Evolutionary conservation across 257 asterid species (phyloP).

Genomic region (Solanum boliviense): DNA sequence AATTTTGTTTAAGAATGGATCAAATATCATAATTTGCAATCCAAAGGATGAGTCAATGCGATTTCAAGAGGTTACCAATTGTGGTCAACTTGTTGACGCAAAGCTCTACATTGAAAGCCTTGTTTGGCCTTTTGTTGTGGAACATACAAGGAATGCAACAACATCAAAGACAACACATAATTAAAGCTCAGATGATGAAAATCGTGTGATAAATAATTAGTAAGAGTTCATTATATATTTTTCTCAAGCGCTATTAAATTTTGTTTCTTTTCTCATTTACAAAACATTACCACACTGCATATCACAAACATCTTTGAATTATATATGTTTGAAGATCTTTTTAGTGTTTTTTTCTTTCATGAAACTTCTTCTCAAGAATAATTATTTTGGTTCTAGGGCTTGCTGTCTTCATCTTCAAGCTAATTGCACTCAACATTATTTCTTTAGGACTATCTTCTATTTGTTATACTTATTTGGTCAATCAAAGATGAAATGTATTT

Average conservation of each 20-base stretch:
- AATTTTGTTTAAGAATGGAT: background rate
- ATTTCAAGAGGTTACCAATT: background rate
- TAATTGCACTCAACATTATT: background rate
- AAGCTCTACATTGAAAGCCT: slow-evolving; percentile 21
- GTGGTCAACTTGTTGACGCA: background rate
- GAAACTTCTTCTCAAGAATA: background rate
- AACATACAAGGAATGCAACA: background rate
- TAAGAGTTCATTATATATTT: background rate
- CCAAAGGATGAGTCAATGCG: background rate
- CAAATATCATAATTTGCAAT: background rate
- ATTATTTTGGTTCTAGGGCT: background rate
- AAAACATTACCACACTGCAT: background rate
- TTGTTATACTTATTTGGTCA: no score
- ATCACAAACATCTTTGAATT: no score
- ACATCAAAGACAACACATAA: background rate
- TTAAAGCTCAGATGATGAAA: background rate
- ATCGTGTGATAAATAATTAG: background rate
- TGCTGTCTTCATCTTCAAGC: background rate
- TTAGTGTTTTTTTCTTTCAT: background rate
- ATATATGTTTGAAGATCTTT: background rate
- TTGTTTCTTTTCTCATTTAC: background rate
- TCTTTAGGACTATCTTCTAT: background rate
- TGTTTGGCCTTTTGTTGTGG: background rate
- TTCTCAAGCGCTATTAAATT: background rate
- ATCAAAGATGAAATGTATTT: no score